phyloP scores from a whole-genome alignment of 2,329 filamentous ascomycete species.

The Orbilia brochopaga region DNA sequence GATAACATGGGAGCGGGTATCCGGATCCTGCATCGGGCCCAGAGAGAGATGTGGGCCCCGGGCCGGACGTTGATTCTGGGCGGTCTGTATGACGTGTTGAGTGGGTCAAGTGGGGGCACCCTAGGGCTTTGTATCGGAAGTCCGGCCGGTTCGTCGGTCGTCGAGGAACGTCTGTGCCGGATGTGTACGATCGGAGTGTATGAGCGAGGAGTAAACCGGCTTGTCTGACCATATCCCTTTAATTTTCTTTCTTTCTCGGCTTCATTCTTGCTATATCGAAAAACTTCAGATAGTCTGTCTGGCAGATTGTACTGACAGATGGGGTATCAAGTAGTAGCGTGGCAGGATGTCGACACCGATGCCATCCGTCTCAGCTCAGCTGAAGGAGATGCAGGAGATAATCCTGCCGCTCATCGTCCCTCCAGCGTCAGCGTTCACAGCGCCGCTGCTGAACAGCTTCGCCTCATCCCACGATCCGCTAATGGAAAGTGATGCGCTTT shows the following conservation, averaged over 20 bases:
- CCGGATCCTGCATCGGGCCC: slow-evolving; percentile 13
- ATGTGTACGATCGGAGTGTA: slow-evolving; percentile 51
- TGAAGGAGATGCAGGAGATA: slow-evolving; percentile 37
- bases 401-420: slow-evolving; percentile 52
- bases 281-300: slow-evolving; percentile 2
- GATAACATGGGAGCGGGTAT: slow-evolving; percentile 50
- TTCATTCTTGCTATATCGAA: slow-evolving; percentile 8
- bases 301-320: not conserved
- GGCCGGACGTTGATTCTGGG: slow-evolving; percentile 46
- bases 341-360: slow-evolving; percentile 34
- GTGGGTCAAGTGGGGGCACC: slow-evolving; percentile 25
- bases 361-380: slow-evolving; percentile 37
- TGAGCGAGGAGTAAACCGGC: slow-evolving; percentile 52
- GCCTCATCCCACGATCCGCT: slow-evolving; percentile 52
- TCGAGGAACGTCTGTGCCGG: slow-evolving; percentile 49
- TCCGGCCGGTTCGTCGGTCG: slow-evolving; percentile 48
- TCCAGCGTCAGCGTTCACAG: slow-evolving; percentile 50
- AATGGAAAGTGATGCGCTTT: slow-evolving; percentile 52
- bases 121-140: slow-evolving; percentile 50
- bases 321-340: not conserved
- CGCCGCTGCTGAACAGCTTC: slow-evolving; percentile 53
- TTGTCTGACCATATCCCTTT: slow-evolving; percentile 42
- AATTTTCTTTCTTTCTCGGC: slow-evolving; percentile 7
- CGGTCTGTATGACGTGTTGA: slow-evolving; percentile 28
- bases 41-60: slow-evolving; percentile 32